Percentiles rank a stretch among this genome's conserved stretches.
Evolutionary conservation across 2,329 filamentous ascomycete genomes (phyloP).

Genomic region (Microdochium paspali): DNA sequence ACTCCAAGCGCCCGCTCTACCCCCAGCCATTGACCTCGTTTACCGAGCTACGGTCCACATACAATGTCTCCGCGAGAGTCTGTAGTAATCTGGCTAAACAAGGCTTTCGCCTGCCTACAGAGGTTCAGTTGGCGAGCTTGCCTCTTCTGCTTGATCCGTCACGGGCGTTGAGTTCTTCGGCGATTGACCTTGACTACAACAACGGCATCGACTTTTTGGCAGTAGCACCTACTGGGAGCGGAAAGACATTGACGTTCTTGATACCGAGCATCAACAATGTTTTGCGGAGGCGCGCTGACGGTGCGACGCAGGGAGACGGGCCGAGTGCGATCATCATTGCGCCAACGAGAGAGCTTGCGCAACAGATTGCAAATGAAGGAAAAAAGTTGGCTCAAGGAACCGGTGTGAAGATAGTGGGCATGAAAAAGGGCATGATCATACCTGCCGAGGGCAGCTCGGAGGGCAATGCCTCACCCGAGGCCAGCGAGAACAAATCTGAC

Average conservation of each 20-base stretch:
- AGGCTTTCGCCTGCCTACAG: slow-evolving; percentile 80
- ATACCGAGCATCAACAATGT: slow-evolving; percentile 78
- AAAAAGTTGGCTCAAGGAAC: slow-evolving; percentile 72
- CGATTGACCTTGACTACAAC: slow-evolving; percentile 20
- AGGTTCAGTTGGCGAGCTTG: slow-evolving; percentile 82
- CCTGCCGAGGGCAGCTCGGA: slow-evolving; percentile 32
- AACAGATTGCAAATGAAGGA: slow-evolving; percentile 77
- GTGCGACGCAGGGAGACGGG: slow-evolving; percentile 32
- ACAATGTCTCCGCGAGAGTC: slow-evolving; percentile 64
- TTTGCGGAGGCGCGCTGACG: slow-evolving; percentile 41
- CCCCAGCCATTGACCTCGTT: slow-evolving; percentile 77
- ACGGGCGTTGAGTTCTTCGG: slow-evolving; percentile 32
- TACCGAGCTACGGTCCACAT: slow-evolving; percentile 57
- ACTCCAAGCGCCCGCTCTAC: slow-evolving; percentile 54
- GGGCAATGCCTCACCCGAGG: slow-evolving; percentile 12
- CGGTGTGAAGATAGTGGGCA: slow-evolving; percentile 67
- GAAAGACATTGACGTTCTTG: slow-evolving; percentile 89
- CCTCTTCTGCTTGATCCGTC: slow-evolving; percentile 62
- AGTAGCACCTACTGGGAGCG: slow-evolving; percentile 89
- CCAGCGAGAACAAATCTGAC: slow-evolving; percentile 25
- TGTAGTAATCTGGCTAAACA: slow-evolving; percentile 74
- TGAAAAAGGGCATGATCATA: slow-evolving; percentile 78
- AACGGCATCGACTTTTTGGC: slow-evolving; percentile 65
- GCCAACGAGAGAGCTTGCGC: slow-evolving; percentile 69
- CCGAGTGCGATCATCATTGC: slow-evolving; percentile 64